These are phyloP conservation scores for Monilinia aucupariae DNA, from an alignment of 2,329 filamentous ascomycete genomes.

Conservation along the genomic window DNA sequence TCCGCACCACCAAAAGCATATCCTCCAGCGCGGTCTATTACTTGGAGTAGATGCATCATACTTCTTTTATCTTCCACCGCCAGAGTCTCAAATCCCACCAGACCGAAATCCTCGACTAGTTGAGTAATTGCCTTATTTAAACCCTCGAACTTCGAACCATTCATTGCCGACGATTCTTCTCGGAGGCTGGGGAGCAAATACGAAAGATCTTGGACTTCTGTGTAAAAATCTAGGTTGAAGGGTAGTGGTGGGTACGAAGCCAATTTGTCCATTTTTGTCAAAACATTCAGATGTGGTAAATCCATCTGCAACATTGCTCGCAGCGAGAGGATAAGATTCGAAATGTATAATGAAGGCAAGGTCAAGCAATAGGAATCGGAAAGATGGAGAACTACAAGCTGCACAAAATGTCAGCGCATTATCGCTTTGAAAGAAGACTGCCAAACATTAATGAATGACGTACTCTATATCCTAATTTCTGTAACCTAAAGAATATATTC, in stretches of 20 bases:
- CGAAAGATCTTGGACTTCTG: conserved; percentile 87
- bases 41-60: conserved; percentile 85
- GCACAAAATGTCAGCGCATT: conserved; percentile 29
- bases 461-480: conserved; percentile 90
- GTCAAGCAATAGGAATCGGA: conserved; percentile 93
- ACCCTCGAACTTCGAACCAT: conserved; percentile 70
- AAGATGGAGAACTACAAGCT: conserved; percentile 91
- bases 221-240: conserved; percentile 96
- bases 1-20: conserved; percentile 90
- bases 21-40: conserved; percentile 86
- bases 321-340: conserved; percentile 85
- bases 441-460: conserved; percentile 35
- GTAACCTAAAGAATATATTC: conserved; percentile 84
- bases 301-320: conserved; percentile 98
- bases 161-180: conserved; percentile 65
- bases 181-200: conserved; percentile 79
- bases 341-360: conserved; percentile 89
- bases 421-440: not conserved
- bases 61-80: conserved; percentile 95
- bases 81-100: conserved; percentile 88
- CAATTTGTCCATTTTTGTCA: conserved; percentile 97
- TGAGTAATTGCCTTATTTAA: conserved; percentile 83
- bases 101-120: conserved; percentile 80
- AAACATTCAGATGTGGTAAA: conserved; percentile 88
- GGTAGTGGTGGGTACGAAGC: conserved; percentile 77